Evolutionary conservation across 345 rosid species (phyloP), one percentile per base, ranked within the genome.

Genomic region (Brassica cretica): DNA sequence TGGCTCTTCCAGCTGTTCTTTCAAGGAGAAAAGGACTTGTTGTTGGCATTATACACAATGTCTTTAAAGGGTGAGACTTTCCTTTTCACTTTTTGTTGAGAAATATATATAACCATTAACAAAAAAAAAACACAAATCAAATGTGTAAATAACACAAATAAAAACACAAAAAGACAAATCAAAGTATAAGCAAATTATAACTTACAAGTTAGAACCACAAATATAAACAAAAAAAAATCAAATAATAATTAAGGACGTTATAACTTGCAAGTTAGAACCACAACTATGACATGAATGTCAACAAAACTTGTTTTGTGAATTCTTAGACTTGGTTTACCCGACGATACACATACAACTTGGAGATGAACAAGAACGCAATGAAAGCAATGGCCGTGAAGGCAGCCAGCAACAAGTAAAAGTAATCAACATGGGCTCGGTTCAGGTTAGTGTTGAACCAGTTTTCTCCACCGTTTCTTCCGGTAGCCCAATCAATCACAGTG

Each of bases 391-490:
- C 30, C 7, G 86, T 89, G 65, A 87, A 46, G 58, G 87, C 91
- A 0, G 94, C 97, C 46, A 94, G 61, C 35, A 89, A 77, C 97
- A 88, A 88, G 39, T 91, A 92, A 66, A 87, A 94, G 69, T 79
- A 71, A 72, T 94, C 64, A 18, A 92, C 84, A 35, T 87, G 88
- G 2, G 95, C 86, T 5, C 79, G 68, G 78, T 94, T 94, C 3
- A 92, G 64, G 81, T 94, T 91, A 77, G 87, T 78, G 0, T 83
- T 89, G n/a, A 94, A 83, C 97, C 97, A 94, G 68, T 70, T 80
- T 3, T 78, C 74, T 0, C 88, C 85, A 0, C 33, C 88, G 1
- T 30, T 19, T 66, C 74, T 78, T 12, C 81, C 66, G 2, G 81
- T 92, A 15, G 78, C 76, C 33, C 72, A 83, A 69, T 88, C 85